Evolutionary conservation across 169 alveolate species (phyloP), one percentile per base, ranked within the genome.

Genomic region (Plasmodium vivax): DNA sequence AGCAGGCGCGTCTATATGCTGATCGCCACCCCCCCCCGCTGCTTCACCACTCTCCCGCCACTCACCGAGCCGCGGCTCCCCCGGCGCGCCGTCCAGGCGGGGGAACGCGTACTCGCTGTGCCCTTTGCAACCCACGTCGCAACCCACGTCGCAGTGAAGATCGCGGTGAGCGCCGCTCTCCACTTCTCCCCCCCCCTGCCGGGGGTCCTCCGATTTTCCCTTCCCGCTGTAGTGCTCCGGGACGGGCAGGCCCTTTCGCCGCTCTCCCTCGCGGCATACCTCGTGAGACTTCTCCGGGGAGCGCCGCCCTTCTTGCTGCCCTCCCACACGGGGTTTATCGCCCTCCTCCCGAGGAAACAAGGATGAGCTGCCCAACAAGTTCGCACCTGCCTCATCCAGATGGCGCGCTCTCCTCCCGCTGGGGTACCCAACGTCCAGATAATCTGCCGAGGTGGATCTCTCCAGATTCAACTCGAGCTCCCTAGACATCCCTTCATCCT

Each of bases 401-500:
- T 9, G 27, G 19, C 1, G 4, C 0, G 56, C 12, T 30, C 0
- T 6, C 9, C 10, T 27, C 32, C 47, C 19, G 54, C 6, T 84
- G 51, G n/a, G 0, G 9, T 84, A 34, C 0, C 80, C 41, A 54
- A 23, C 19, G 80, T 68, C 30, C 62, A 38, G 41, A 27, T 79
- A 32, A 58, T 88, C 82, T 38, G 8, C n/a, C 6, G 83, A 47
- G 0, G 34, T 7, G 1, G 30, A 41, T 0, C 34, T 7, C 32
- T 30, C 88, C 16, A 34, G 10, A 16, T 88, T 56, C 16, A 58
- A 8, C 34, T 79, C 68, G 16, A 88, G 71, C 12, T 77, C 23
- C 54, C 58, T 80, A 30, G 36, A 68, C 19, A 88, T 88, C 23
- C 68, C 56, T n/a, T 62, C 47, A 10, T 88, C 83, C 45, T 79